Conservation (phyloP, 345 rosid species). For the Sisymbrium irio region DNA sequence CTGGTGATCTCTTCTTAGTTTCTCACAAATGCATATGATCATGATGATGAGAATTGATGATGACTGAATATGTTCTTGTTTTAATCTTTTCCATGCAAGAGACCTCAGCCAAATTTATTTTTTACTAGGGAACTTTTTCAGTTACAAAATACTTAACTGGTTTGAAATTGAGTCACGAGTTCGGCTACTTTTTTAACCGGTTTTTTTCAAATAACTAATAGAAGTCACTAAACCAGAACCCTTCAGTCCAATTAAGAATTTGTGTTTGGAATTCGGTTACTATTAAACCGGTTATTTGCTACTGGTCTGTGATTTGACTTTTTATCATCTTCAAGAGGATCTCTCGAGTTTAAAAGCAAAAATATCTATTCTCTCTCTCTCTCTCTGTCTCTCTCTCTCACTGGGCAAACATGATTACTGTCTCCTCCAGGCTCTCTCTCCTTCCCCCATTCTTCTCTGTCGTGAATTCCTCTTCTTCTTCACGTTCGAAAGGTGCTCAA, state of each 20-base stretch:
- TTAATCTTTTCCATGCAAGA: no score
- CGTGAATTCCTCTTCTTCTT: constrained; percentile 39
- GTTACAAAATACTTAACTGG: no score
- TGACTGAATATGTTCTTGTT: no score
- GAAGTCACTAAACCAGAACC: no score
- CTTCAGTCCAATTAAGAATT: not conserved
- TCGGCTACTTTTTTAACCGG: not conserved
- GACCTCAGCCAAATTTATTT: not conserved
- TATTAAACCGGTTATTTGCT: not conserved
- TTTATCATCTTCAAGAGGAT: not conserved
- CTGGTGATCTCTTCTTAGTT: no score
- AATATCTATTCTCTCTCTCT: constrained; percentile 17
- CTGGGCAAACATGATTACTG: constrained; percentile 17
- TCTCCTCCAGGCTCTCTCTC: constrained; percentile 41
- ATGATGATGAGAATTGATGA: no score
- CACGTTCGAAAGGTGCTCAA: constrained; percentile 48
- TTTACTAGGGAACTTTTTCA: no score
- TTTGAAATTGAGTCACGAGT: not conserved
- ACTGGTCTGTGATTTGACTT: not conserved
- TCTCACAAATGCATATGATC: no score
- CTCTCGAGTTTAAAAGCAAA: constrained; percentile 10
- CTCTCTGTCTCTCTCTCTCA: constrained; percentile 25
- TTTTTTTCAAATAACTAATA: no score
- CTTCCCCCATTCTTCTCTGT: constrained; percentile 32
- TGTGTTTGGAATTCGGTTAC: not conserved